Evolutionary conservation across 208 protist genomes (phyloP).

Genomic region (Angomonas deanei): DNA sequence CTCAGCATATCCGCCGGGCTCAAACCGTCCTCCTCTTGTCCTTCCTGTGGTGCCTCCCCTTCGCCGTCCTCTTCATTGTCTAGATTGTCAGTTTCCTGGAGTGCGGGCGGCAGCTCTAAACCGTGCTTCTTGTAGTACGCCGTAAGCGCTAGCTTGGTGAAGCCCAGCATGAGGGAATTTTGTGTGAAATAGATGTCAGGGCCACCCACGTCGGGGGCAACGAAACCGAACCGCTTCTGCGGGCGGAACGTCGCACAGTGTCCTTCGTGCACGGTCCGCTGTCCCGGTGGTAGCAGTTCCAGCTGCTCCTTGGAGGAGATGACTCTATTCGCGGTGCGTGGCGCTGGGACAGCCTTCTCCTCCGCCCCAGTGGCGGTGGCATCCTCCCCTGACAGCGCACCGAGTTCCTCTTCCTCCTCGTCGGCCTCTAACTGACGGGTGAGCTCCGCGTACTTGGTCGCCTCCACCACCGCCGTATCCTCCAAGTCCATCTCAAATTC

Average conservation of each 20-base stretch:
- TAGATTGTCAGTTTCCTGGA: not conserved
- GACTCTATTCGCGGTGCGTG: not conserved
- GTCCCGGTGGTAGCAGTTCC: conserved; percentile 52
- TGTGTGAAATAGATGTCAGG: conserved; percentile 81
- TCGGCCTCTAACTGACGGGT: conserved; percentile 19
- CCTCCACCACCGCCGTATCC: conserved; percentile 60
- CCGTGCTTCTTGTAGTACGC: conserved; percentile 27
- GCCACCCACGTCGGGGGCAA: conserved; percentile 60
- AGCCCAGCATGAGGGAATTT: conserved; percentile 46
- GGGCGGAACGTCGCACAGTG: conserved; percentile 56
- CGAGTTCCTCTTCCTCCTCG: conserved; percentile 2
- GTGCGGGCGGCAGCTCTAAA: conserved; percentile 15
- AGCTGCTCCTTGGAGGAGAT: conserved; percentile 68
- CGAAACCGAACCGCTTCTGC: conserved; percentile 70
- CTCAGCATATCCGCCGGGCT: not conserved
- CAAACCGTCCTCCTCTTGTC: not conserved
- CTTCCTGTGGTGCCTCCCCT: not conserved
- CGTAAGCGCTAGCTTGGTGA: conserved; percentile 55
- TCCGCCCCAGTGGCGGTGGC: not conserved
- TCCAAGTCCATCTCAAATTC: conserved; percentile 44
- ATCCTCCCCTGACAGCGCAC: not conserved
- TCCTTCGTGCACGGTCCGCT: conserved; percentile 42
- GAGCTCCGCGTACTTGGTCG: conserved; percentile 42
- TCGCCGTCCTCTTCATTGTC: not conserved
- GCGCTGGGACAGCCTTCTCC: not conserved